Evolutionary conservation across 2,329 filamentous ascomycete genomes (phyloP).

Genomic region (Diaporthe humulicola): DNA sequence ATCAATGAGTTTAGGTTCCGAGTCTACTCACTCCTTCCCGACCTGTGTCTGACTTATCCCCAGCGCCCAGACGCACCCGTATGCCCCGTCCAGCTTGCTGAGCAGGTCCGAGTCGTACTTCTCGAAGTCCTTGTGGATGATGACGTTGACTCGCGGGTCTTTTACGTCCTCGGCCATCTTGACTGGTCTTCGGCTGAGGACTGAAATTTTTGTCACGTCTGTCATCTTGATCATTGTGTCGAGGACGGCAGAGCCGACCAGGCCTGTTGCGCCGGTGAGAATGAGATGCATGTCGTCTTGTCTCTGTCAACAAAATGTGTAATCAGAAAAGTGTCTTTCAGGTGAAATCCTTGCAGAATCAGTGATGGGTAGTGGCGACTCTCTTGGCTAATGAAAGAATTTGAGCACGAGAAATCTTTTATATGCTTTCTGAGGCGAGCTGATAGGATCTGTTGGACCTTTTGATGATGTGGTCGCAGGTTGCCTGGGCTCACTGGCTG

Average conservation of each 20-base stretch:
- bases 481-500: conserved; percentile 13
- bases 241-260: conserved; percentile 72
- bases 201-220: conserved; percentile 73
- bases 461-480: not conserved
- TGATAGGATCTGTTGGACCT: not conserved
- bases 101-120: conserved; percentile 71
- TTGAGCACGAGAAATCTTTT: too few relatives aligned
- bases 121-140: conserved; percentile 77
- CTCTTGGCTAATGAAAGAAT: too few relatives aligned
- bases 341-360: not conserved
- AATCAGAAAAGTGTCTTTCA: not conserved
- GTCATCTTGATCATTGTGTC: conserved; percentile 71
- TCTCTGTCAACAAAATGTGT: not conserved
- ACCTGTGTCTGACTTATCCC: conserved; percentile 75
- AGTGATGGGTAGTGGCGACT: too few relatives aligned
- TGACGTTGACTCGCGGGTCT: conserved; percentile 73
- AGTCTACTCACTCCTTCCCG: conserved; percentile 64
- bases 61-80: conserved; percentile 80
- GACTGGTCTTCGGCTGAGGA: conserved; percentile 76
- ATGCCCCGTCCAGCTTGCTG: conserved; percentile 71
- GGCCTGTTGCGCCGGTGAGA: conserved; percentile 76
- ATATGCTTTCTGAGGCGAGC: not conserved
- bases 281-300: conserved; percentile 69
- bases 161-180: conserved; percentile 69
- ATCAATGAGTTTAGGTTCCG: too few relatives aligned